Percentiles rank a stretch among this genome's conserved stretches.
phyloP scores from a whole-genome alignment of 441 rosid genomes.

The Aleurites moluccanus region DNA sequence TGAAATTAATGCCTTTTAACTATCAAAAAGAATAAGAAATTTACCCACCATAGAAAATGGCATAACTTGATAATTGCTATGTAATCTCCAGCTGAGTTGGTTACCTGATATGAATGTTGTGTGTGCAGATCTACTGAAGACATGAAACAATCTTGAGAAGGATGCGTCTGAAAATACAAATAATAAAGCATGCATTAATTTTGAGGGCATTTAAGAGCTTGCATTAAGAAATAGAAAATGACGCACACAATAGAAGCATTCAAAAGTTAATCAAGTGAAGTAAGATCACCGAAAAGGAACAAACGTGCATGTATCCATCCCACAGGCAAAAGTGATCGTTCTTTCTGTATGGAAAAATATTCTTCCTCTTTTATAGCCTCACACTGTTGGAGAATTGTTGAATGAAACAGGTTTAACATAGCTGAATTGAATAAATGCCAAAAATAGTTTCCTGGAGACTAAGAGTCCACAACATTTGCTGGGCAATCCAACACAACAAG shows the following conservation, averaged over 20 bases:
- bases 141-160: conserved; percentile 81
- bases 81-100: not conserved
- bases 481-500: too few relatives aligned
- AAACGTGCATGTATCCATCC: conserved; percentile 87
- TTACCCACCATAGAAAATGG: not conserved
- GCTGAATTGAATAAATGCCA: too few relatives aligned
- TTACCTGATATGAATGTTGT: conserved; percentile 90
- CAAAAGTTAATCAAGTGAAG: not conserved
- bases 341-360: conserved; percentile 75
- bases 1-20: not conserved
- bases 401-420: too few relatives aligned
- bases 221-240: not conserved
- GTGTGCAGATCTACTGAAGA: conserved; percentile 93
- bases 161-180: conserved; percentile 70
- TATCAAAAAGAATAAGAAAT: not conserved
- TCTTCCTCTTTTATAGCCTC: conserved; percentile 81
- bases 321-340: conserved; percentile 64
- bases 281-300: not conserved
- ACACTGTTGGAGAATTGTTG: conserved; percentile 43
- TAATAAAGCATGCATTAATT: conserved; percentile 11
- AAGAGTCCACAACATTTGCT: too few relatives aligned
- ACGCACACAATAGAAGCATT: not conserved
- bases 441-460: too few relatives aligned
- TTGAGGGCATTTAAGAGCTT: not conserved
- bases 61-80: not conserved